These are phyloP conservation scores for Xylariaceae sp. DNA, from an alignment of 2,329 filamentous ascomycete genomes.

Conservation along the genomic window DNA sequence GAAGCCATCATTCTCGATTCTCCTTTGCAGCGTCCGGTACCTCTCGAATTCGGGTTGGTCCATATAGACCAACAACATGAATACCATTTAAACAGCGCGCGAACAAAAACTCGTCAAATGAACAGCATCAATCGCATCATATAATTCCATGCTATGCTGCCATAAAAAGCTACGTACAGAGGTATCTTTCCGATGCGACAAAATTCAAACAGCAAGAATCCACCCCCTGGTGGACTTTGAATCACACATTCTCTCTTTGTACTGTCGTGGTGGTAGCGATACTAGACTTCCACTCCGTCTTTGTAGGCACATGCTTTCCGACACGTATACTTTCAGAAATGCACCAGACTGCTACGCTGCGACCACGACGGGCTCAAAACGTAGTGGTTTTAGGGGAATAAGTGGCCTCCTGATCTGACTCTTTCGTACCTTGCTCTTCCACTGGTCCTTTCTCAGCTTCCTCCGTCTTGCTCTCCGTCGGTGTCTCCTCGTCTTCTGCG, in stretches of 20 bases:
- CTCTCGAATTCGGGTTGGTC: too few relatives aligned
- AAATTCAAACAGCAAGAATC: background rate
- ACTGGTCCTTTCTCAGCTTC: slow-evolving; percentile 5
- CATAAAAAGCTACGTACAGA: slow-evolving; percentile 8
- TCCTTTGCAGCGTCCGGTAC: too few relatives aligned
- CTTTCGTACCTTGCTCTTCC: background rate
- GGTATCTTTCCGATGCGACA: slow-evolving; percentile 12
- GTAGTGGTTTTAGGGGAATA: background rate
- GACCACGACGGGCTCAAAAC: background rate
- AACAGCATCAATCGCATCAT: background rate
- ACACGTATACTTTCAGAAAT: background rate
- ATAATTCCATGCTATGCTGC: slow-evolving; percentile 16
- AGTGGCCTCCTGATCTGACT: background rate
- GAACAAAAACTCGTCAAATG: too few relatives aligned
- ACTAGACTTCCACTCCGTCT: background rate
- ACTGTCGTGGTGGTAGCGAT: background rate
- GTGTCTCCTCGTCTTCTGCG: slow-evolving; percentile 4
- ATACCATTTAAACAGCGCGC: too few relatives aligned
- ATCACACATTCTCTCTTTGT: background rate
- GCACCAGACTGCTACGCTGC: background rate
- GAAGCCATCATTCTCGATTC: too few relatives aligned
- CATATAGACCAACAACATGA: too few relatives aligned
- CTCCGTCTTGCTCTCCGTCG: slow-evolving; percentile 7
- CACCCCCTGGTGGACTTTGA: background rate
- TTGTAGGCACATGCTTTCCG: too few relatives aligned